A percentile compares a stretch with the other conserved stretches of the same genome.
Evolutionary conservation across 306 rosid genomes (phyloP).

Genomic region (Oemleria cerasiformis): DNA sequence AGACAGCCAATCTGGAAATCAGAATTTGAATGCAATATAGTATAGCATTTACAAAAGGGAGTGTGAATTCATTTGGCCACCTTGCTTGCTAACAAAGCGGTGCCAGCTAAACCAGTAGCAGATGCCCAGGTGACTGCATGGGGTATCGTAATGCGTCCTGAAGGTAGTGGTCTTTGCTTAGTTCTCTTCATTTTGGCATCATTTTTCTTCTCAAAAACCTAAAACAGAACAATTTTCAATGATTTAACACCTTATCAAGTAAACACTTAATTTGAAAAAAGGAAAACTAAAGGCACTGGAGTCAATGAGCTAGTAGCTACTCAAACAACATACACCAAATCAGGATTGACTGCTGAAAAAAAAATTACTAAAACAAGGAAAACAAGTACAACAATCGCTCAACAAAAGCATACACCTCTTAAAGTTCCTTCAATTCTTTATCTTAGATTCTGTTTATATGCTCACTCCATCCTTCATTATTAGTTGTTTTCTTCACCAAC

Average conservation of each 20-base stretch:
- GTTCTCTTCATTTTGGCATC: constrained; percentile 97
- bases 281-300: background rate
- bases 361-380: background rate
- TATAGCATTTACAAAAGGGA: constrained; percentile 17
- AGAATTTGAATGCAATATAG: constrained; percentile 9
- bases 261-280: background rate
- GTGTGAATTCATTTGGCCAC: constrained; percentile 40
- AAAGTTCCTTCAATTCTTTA: background rate
- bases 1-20: constrained; percentile 19
- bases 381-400: constrained; percentile 1
- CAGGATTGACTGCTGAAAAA: background rate
- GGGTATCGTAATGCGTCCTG: constrained; percentile 74
- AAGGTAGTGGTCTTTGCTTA: constrained; percentile 72
- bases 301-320: background rate
- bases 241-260: background rate
- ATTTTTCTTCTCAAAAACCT: constrained; percentile 78
- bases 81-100: constrained; percentile 72
- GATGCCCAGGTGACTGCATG: constrained; percentile 84
- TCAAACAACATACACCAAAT: background rate
- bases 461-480: background rate
- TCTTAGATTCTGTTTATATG: background rate
- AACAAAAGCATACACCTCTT: background rate
- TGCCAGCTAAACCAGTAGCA: constrained; percentile 72
- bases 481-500: background rate
- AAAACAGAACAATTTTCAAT: background rate